Evolutionary conservation across 441 rosid species (phyloP).

Genomic region (Manihot esculenta): DNA sequence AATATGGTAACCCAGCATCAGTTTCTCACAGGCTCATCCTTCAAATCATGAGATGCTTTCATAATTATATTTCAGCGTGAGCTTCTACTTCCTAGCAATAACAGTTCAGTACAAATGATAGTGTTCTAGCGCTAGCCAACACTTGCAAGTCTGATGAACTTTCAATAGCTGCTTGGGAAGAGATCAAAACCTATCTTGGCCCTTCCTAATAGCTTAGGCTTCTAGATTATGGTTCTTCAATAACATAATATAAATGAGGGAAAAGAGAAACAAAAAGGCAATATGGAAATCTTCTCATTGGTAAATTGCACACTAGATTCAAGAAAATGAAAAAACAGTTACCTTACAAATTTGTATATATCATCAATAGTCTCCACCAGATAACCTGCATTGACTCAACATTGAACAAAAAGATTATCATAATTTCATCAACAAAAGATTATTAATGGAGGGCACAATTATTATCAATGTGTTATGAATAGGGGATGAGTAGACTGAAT

Average conservation of each 20-base stretch:
- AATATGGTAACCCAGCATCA: background rate
- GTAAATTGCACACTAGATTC: background rate
- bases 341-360: slow-evolving; percentile 40
- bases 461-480: background rate
- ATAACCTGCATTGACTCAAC: slow-evolving; percentile 38
- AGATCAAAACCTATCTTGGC: background rate
- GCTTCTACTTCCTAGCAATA: background rate
- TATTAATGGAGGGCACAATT: background rate
- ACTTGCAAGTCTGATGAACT: background rate
- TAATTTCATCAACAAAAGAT: slow-evolving; percentile 1
- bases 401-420: slow-evolving; percentile 7
- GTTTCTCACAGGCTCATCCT: background rate
- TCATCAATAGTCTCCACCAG: slow-evolving; percentile 38
- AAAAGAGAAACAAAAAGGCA: slow-evolving; percentile 10
- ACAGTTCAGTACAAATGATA: background rate
- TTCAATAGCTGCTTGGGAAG: background rate
- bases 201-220: background rate
- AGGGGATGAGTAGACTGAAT: too few species aligned
- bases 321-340: slow-evolving; percentile 13
- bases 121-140: background rate
- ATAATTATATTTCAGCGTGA: background rate
- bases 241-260: background rate
- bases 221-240: background rate
- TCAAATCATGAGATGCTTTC: slow-evolving; percentile 3
- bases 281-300: background rate